These are phyloP conservation scores for Colletotrichum abscissum DNA, from an alignment of 2,329 filamentous ascomycete genomes.

Conservation along the genomic window DNA sequence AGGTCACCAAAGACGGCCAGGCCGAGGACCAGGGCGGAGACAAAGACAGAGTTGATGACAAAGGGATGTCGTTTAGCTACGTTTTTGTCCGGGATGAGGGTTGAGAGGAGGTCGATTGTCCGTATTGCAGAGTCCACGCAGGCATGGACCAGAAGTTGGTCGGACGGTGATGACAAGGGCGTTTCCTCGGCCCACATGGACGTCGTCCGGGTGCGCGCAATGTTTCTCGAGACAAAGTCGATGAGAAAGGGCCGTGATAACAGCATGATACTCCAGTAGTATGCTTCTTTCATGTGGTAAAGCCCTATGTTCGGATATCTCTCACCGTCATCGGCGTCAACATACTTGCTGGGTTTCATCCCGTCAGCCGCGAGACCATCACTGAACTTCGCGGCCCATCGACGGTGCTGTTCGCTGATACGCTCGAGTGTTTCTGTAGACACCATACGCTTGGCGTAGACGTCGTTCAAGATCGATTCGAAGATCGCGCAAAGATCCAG, in stretches of 20 bases:
- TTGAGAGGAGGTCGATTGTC: constrained; percentile 51
- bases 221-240: constrained; percentile 39
- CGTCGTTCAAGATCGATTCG: constrained; percentile 47
- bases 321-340: constrained; percentile 34
- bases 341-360: constrained; percentile 29
- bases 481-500: constrained; percentile 50
- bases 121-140: constrained; percentile 49
- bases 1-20: constrained; percentile 58
- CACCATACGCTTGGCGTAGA: constrained; percentile 47
- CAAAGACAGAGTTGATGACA: constrained; percentile 57
- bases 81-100: constrained; percentile 44
- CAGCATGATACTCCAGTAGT: constrained; percentile 52
- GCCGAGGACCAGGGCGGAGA: constrained; percentile 55
- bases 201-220: background rate
- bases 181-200: background rate
- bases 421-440: constrained; percentile 40
- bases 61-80: constrained; percentile 56
- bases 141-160: constrained; percentile 44
- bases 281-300: constrained; percentile 48
- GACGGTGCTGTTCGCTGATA: constrained; percentile 42
- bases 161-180: constrained; percentile 23
- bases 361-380: constrained; percentile 36
- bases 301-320: constrained; percentile 42
- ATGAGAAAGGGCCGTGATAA: constrained; percentile 50
- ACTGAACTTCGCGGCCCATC: constrained; percentile 39